These are phyloP conservation scores for Zygotorulaspora florentina DNA, from an alignment of 805 yeast genomes.

Conservation along the genomic window DNA sequence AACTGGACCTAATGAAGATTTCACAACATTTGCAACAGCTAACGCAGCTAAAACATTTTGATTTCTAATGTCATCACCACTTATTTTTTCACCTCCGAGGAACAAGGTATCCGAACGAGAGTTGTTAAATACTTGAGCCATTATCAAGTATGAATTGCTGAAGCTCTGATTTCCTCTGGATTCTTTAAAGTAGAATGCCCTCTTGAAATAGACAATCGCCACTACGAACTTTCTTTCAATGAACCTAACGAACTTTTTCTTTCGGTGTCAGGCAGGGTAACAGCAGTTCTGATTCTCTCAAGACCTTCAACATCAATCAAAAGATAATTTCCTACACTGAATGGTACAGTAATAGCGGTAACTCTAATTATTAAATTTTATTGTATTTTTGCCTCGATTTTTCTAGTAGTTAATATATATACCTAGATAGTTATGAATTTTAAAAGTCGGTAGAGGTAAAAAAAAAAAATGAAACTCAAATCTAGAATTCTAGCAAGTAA, in stretches of 20 bases:
- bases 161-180: not conserved
- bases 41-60: conserved; percentile 94
- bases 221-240: not conserved
- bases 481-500: not conserved
- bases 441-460: not conserved
- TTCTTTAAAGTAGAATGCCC: not conserved
- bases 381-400: not conserved
- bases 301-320: too few species aligned
- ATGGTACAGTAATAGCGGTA: too few species aligned
- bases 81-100: conserved; percentile 90
- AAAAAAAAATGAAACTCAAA: conserved; percentile 1
- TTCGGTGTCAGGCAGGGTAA: not conserved
- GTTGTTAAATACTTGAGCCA: conserved; percentile 66
- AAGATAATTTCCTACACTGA: too few species aligned
- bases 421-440: not conserved
- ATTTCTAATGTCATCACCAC: conserved; percentile 94
- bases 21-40: conserved; percentile 74
- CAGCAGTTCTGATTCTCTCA: too few species aligned
- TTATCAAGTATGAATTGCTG: conserved; percentile 13
- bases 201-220: not conserved
- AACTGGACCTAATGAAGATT: conserved; percentile 95
- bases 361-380: too few species aligned
- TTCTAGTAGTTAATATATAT: not conserved
- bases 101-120: conserved; percentile 90
- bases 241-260: not conserved